These are phyloP conservation scores for Apophysomyces trapeziformis DNA, from an alignment of 371 early-diverging fungal genomes.

Conservation along the genomic window DNA sequence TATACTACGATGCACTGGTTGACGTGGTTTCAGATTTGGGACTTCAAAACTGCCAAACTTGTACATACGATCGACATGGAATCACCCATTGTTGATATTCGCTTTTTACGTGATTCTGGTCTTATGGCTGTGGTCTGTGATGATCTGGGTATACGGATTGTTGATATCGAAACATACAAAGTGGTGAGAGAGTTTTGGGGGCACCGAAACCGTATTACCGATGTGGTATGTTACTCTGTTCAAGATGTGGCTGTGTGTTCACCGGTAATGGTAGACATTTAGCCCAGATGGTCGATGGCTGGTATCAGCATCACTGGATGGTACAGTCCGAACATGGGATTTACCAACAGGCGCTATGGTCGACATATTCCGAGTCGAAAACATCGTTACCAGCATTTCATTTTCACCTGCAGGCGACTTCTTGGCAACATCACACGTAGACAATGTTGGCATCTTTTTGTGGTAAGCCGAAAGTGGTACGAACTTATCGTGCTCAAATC, in stretches of 20 bases:
- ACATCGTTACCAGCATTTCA: conserved; percentile 80
- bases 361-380: conserved; percentile 79
- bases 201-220: conserved; percentile 85
- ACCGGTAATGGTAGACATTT: conserved; percentile 61
- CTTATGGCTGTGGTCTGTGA: conserved; percentile 85
- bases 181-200: conserved; percentile 91
- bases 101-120: conserved; percentile 73
- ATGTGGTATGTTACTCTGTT: conserved; percentile 61
- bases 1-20: not conserved
- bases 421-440: conserved; percentile 90
- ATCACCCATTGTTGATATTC: conserved; percentile 70
- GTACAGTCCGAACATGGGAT: conserved; percentile 94
- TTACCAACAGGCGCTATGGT: conserved; percentile 89
- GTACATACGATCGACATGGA: conserved; percentile 69
- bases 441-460: conserved; percentile 87
- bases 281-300: conserved; percentile 94
- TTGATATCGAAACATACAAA: conserved; percentile 82
- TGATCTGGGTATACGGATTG: conserved; percentile 83
- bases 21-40: conserved; percentile 69
- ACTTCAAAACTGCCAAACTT: conserved; percentile 69
- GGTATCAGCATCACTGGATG: conserved; percentile 82
- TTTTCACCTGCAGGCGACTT: conserved; percentile 93
- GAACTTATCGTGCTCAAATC: not conserved
- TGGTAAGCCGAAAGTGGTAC: conserved; percentile 57
- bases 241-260: not conserved